Percentiles rank a stretch among this genome's conserved stretches.
Conservation (phyloP, 2,329 filamentous ascomycete species). For the Rhynchosporium agropyri region DNA sequence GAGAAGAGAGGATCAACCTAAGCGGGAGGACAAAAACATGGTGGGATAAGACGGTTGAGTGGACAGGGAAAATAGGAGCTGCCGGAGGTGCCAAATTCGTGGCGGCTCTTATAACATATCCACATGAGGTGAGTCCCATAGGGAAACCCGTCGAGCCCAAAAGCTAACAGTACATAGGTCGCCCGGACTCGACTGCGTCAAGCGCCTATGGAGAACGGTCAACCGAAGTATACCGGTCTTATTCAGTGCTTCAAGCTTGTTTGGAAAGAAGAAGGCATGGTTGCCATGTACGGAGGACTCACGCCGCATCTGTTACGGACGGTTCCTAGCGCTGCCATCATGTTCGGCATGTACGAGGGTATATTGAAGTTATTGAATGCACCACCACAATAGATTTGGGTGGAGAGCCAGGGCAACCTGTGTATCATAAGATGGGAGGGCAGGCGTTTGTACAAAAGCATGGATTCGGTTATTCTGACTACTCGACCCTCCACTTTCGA, state of each 20-base stretch:
- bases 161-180: slow-evolving; percentile 52
- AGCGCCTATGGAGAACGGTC: slow-evolving; percentile 71
- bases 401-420: slow-evolving; percentile 20
- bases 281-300: slow-evolving; percentile 84
- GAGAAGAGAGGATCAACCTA: slow-evolving; percentile 60
- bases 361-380: slow-evolving; percentile 43
- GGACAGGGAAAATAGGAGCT: slow-evolving; percentile 76
- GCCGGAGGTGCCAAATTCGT: slow-evolving; percentile 85
- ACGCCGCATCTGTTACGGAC: slow-evolving; percentile 90
- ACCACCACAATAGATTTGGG: slow-evolving; percentile 32
- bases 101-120: slow-evolving; percentile 84
- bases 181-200: slow-evolving; percentile 83
- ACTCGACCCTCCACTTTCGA: slow-evolving; percentile 20
- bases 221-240: slow-evolving; percentile 84
- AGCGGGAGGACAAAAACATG: slow-evolving; percentile 65
- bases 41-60: slow-evolving; percentile 76
- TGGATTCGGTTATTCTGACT: slow-evolving; percentile 17
- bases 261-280: slow-evolving; percentile 85
- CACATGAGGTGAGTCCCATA: slow-evolving; percentile 71
- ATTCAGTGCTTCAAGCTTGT: slow-evolving; percentile 87
- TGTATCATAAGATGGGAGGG: slow-evolving; percentile 26
- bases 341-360: slow-evolving; percentile 80
- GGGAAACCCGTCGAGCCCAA: neutral
- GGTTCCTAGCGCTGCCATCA: slow-evolving; percentile 90
- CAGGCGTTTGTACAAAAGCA: slow-evolving; percentile 31